Base-by-base conservation (phyloP, 495 filamentous ascomycete genomes). In the Thermothielavioides terrestris region DNA sequence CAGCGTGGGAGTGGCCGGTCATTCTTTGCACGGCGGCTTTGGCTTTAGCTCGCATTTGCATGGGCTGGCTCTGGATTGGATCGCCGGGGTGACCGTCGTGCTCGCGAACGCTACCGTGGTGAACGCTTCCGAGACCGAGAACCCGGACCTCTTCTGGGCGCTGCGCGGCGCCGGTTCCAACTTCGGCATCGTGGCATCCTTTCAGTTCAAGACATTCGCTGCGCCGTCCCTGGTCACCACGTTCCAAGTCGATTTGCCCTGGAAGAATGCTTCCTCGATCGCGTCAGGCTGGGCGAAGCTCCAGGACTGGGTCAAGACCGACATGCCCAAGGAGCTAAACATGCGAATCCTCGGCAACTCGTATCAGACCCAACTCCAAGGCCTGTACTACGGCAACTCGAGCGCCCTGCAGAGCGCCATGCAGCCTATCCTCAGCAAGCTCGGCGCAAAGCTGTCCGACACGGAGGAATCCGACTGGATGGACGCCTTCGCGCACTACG, bases 31-130 rank as follows among this genome's bases (percentile, higher is more conserved):
- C 50, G 69, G 71, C 9, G 71, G 70, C 1, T 71, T 67, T 39
- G 70, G 72, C 25, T 63, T 73, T 59, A 70, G 67, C 58, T 72
- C 70, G 1, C 70, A 73, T 41, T 66, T 68, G 4, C 53, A 68
- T 41, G 71, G 71, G 12, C 49, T 74, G 7, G 68, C 70, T 2
- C 42, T 71, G n/a, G 72, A 75, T 56, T 70, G 64, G 64, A 66
- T 73, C 11, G 52, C 60, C 14, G 65, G 65, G 21, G 60, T 65
- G 35, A 69, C 65, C 14, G 64, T 75, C 17, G 65, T 71, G 6
- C 59, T 73, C 2, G 72, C 72, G 50, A 71, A 75, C 49, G 58
- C 55, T 15, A 61, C 64, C 7, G 59, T 72, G 1, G 60, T 74
- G 9, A 54, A 65, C 17, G 27, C 59, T 11, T 74, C 70, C 10